Evolutionary conservation across 1,284 basidiomycete species (phyloP).

Genomic region (Golubevia pallescens): DNA sequence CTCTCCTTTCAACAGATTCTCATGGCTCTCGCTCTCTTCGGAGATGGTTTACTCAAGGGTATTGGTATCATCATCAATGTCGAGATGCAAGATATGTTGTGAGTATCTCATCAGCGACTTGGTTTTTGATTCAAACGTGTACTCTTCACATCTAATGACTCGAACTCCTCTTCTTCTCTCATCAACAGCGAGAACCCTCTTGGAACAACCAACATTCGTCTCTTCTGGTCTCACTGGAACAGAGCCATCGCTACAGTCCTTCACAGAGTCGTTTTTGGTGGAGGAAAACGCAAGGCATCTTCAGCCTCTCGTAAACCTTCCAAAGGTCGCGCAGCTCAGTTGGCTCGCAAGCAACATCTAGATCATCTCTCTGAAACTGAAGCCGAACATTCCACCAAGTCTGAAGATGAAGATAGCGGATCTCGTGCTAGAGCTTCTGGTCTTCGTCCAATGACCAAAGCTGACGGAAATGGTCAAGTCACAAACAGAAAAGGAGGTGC

Average conservation of each 20-base stretch:
- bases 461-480: too few relatives aligned
- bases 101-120: not conserved
- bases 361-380: constrained; percentile 53
- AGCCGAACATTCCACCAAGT: constrained; percentile 25
- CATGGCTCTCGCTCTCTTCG: constrained; percentile 48
- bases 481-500: too few relatives aligned
- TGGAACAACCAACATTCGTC: constrained; percentile 54
- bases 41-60: constrained; percentile 45
- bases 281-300: constrained; percentile 19
- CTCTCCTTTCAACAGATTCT: constrained; percentile 19
- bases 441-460: too few relatives aligned
- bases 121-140: too few relatives aligned
- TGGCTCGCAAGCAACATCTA: constrained; percentile 21
- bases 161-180: not conserved
- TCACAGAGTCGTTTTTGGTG: constrained; percentile 61
- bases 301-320: not conserved
- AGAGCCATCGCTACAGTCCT: constrained; percentile 58
- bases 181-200: constrained; percentile 41
- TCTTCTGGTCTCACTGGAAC: constrained; percentile 64
- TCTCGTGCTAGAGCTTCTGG: too few relatives aligned
- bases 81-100: constrained; percentile 61
- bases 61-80: constrained; percentile 47
- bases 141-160: not conserved
- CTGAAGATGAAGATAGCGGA: constrained; percentile 31
- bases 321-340: too few relatives aligned